These are phyloP conservation scores for Fonsecaea pugnacius DNA, from an alignment of 2,329 filamentous ascomycete species.

Conservation along the genomic window DNA sequence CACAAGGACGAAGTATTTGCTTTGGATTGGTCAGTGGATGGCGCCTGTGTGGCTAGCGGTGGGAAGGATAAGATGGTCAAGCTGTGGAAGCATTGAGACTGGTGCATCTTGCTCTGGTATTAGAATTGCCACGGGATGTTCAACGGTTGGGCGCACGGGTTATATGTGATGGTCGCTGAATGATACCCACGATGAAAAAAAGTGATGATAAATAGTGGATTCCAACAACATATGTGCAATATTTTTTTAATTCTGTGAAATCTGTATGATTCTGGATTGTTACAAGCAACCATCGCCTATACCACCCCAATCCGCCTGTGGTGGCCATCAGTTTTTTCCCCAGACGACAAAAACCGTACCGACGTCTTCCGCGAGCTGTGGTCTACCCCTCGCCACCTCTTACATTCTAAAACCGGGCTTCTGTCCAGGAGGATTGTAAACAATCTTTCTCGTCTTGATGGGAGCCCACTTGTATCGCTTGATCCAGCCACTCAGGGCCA, in stretches of 20 bases:
- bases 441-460: constrained; percentile 92
- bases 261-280: constrained; percentile 29
- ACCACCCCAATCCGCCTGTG: constrained; percentile 9
- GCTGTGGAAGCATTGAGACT: constrained; percentile 63
- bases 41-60: constrained; percentile 83
- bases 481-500: constrained; percentile 90
- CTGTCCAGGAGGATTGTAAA: constrained; percentile 65
- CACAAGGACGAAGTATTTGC: constrained; percentile 94
- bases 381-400: constrained; percentile 4
- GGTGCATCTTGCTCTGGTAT: background rate
- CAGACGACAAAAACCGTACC: background rate
- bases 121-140: background rate
- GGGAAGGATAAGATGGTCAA: constrained; percentile 83
- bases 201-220: background rate
- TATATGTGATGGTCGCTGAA: background rate
- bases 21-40: constrained; percentile 93
- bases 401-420: constrained; percentile 17
- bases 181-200: constrained; percentile 10
- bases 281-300: constrained; percentile 28
- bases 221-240: constrained; percentile 21
- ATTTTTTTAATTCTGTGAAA: constrained; percentile 21
- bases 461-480: constrained; percentile 99
- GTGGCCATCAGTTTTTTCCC: background rate
- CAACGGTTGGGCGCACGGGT: background rate
- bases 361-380: background rate